Evolutionary conservation across 106 monocot species (phyloP).

Genomic region (Gastrodia elata): DNA sequence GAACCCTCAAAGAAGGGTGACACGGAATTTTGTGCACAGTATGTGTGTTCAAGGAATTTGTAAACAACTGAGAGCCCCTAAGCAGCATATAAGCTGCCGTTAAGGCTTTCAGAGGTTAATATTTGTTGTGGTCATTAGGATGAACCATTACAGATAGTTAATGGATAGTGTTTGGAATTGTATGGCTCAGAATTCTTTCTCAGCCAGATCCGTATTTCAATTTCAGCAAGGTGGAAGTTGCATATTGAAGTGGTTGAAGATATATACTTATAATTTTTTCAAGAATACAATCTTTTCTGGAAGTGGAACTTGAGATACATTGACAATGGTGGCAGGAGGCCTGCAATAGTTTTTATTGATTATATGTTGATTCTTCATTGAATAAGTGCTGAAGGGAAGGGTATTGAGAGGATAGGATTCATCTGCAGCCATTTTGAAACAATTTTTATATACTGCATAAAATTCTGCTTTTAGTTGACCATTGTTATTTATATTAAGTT

Average conservation of each 20-base stretch:
- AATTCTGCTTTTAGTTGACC: neutral
- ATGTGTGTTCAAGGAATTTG: neutral
- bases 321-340: neutral
- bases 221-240: too few relatives aligned
- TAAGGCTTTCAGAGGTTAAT: neutral
- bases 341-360: neutral
- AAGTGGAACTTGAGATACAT: neutral
- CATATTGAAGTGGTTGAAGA: neutral
- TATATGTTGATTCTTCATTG: neutral
- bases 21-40: neutral
- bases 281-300: neutral
- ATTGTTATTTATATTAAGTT: neutral
- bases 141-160: neutral
- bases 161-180: neutral
- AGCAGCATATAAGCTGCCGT: neutral
- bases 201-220: neutral
- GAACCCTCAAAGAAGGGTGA: too few relatives aligned
- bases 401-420: neutral
- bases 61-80: neutral
- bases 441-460: neutral
- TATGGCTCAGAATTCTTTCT: neutral
- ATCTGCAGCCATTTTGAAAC: neutral
- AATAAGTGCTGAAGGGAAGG: neutral
- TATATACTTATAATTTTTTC: neutral
- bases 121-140: neutral